Percentiles rank a stretch among this genome's conserved stretches.
These are phyloP conservation scores for Athelia psychrophila DNA, from an alignment of 1,284 basidiomycete genomes.

Conservation along the genomic window DNA sequence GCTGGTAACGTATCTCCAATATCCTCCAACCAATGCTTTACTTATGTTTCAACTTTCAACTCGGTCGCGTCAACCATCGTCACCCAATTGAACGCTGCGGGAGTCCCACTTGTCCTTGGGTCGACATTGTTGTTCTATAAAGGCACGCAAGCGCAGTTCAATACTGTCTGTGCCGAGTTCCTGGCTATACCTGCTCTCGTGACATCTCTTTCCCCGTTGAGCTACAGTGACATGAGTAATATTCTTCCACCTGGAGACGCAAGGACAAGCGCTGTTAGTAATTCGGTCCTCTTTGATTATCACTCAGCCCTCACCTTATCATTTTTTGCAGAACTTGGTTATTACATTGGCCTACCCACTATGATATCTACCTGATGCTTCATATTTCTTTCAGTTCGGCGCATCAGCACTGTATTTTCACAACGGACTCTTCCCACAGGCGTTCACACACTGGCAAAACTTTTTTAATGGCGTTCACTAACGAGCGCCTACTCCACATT, in stretches of 20 bases:
- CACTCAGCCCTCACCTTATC: too few relatives aligned
- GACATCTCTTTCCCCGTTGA: background rate
- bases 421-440: slow-evolving; percentile 17
- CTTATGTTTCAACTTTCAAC: background rate
- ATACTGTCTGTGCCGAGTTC: background rate
- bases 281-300: too few relatives aligned
- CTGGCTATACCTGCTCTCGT: background rate
- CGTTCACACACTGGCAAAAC: too few relatives aligned
- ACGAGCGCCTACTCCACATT: slow-evolving; percentile 17
- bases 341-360: too few relatives aligned
- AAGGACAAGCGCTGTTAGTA: too few relatives aligned
- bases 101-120: background rate
- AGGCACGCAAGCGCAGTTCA: background rate
- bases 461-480: too few relatives aligned
- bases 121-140: background rate
- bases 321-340: too few relatives aligned
- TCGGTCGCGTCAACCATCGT: too few relatives aligned
- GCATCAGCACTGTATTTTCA: slow-evolving; percentile 26
- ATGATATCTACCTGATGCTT: too few relatives aligned
- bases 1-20: background rate
- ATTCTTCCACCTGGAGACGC: background rate
- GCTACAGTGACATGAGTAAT: background rate
- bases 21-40: background rate
- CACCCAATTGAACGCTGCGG: background rate
- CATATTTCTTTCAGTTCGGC: slow-evolving; percentile 22